These are phyloP conservation scores for Gardenia jasminoides DNA, from an alignment of 257 asterid species.

Conservation along the genomic window DNA sequence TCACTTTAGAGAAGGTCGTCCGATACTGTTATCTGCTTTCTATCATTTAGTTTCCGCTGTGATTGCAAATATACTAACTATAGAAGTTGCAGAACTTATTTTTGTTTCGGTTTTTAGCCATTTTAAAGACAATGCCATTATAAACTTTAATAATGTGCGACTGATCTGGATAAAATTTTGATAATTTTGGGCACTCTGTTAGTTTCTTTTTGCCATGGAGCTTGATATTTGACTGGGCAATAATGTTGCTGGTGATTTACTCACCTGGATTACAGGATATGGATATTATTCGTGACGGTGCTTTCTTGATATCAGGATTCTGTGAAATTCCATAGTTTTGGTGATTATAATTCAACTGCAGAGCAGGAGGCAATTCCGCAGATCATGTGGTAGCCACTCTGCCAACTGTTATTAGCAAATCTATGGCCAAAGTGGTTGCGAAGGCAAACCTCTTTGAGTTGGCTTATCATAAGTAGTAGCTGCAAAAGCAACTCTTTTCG, in stretches of 20 bases:
- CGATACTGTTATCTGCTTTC: background rate
- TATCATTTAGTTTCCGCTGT: background rate
- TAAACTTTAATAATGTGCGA: background rate
- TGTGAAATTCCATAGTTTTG: background rate
- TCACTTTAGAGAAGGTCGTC: background rate
- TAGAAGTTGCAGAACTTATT: background rate
- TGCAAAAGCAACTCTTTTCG: background rate
- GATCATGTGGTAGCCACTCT: background rate
- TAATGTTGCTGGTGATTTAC: background rate
- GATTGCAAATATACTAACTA: background rate
- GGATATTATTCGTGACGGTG: background rate
- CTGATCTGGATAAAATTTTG: background rate
- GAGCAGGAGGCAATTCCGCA: background rate
- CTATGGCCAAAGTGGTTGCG: too few species aligned
- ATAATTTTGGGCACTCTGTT: background rate
- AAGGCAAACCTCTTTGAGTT: too few species aligned
- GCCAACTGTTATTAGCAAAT: background rate
- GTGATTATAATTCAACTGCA: background rate
- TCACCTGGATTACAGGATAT: background rate
- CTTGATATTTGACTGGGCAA: background rate
- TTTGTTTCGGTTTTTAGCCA: background rate
- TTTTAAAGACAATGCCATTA: background rate
- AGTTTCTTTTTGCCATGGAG: background rate
- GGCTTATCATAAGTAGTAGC: too few species aligned
- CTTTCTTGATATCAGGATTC: background rate